A percentile compares a stretch with the other conserved stretches of the same genome.
phyloP scores from a whole-genome alignment of 2,329 filamentous ascomycete genomes.

The Scorias spongiosa region DNA sequence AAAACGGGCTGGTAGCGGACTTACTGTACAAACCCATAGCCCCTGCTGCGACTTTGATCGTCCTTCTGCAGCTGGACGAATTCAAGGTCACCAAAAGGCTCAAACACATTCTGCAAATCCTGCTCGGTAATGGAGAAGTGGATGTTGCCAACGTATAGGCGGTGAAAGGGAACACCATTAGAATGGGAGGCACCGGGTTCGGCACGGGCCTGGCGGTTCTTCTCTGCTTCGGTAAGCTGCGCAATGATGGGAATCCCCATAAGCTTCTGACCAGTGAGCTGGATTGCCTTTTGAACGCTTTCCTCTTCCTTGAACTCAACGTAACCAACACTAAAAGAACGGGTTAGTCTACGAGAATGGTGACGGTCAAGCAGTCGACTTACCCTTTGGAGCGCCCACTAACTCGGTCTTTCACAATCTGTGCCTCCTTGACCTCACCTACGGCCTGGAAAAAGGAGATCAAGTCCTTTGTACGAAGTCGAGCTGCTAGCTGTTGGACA shows the following conservation, averaged over 20 bases:
- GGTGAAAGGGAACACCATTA: slow-evolving; percentile 86
- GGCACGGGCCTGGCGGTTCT: slow-evolving; percentile 89
- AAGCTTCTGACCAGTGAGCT: slow-evolving; percentile 97
- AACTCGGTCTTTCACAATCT: slow-evolving; percentile 96
- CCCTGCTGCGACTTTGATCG: slow-evolving; percentile 74
- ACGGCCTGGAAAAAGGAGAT: slow-evolving; percentile 93
- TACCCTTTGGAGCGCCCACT: slow-evolving; percentile 96
- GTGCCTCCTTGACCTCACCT: slow-evolving; percentile 86
- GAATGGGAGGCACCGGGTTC: slow-evolving; percentile 56
- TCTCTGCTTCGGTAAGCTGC: slow-evolving; percentile 96
- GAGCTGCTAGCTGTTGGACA: slow-evolving; percentile 92
- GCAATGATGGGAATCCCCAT: slow-evolving; percentile 98
- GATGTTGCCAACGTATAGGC: slow-evolving; percentile 97
- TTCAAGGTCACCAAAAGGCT: slow-evolving; percentile 93
- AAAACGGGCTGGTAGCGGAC: slow-evolving; percentile 24
- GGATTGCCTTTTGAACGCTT: slow-evolving; percentile 80
- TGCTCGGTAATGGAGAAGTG: slow-evolving; percentile 98
- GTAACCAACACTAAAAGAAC: slow-evolving; percentile 66
- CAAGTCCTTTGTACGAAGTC: slow-evolving; percentile 79
- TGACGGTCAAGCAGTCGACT: slow-evolving; percentile 19
- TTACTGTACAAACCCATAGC: slow-evolving; percentile 98
- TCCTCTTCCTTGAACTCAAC: slow-evolving; percentile 98
- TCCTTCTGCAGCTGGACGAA: slow-evolving; percentile 97
- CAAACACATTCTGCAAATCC: slow-evolving; percentile 90
- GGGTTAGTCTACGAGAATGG: slow-evolving; percentile 22